Percentiles rank a stretch among this genome's conserved stretches.
These are phyloP conservation scores for Brassica juncea DNA, from an alignment of 345 rosid genomes.

Conservation along the genomic window DNA sequence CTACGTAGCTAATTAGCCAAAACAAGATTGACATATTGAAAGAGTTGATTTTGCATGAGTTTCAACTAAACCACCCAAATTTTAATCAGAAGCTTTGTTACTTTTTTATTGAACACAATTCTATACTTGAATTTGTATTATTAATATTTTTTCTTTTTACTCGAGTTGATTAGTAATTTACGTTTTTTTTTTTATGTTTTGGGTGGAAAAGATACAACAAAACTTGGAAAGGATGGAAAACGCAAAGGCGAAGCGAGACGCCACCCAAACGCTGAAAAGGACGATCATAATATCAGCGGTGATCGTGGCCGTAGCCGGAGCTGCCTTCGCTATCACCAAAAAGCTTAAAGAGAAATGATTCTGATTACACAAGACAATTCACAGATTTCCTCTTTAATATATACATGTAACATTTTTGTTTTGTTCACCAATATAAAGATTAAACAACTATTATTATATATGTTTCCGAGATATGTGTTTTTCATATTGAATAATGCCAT, in stretches of 20 bases:
- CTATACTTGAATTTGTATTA: not conserved
- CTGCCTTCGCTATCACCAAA: constrained; percentile 48
- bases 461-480: no score
- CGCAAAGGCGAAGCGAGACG: constrained; percentile 36
- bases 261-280: constrained; percentile 43
- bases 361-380: not conserved
- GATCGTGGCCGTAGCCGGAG: constrained; percentile 51
- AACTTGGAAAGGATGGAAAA: constrained; percentile 24
- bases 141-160: no score
- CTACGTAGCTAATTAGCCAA: not conserved
- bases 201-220: constrained; percentile 17
- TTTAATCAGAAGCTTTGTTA: not conserved
- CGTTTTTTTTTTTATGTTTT: not conserved
- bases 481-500: constrained; percentile 6
- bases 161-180: no score
- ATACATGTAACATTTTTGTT: no score
- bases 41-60: not conserved
- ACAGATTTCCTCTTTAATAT: not conserved
- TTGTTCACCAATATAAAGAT: no score
- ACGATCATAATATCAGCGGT: constrained; percentile 50
- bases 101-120: not conserved
- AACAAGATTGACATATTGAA: not conserved
- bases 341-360: constrained; percentile 55
- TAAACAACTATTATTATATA: no score
- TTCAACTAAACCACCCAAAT: not conserved